A percentile compares a stretch with the other conserved stretches of the same genome.
Conservation (phyloP, 331 rosid species). For the Arachis monticola region DNA sequence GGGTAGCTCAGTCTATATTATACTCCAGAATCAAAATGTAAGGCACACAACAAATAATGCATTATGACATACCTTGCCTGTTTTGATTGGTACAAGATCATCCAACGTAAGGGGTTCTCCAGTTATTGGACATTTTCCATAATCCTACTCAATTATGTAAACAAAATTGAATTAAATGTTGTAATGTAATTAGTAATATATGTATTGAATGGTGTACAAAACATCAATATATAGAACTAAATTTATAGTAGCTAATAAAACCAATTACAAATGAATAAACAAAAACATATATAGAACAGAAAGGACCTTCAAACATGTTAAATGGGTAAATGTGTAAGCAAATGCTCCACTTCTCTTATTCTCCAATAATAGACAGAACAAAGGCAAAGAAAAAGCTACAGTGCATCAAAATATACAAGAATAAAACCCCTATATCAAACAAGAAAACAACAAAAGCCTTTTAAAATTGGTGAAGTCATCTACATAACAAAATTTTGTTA, state of each 20-base stretch:
- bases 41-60: not conserved
- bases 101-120: constrained; percentile 82
- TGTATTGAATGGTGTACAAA: not conserved
- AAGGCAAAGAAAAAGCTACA: not conserved
- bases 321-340: not conserved
- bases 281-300: constrained; percentile 3
- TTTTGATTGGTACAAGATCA: constrained; percentile 81
- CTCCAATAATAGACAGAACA: too few relatives aligned
- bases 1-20: not conserved
- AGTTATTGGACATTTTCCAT: constrained; percentile 93
- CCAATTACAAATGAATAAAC: not conserved
- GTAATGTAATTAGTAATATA: constrained; percentile 25
- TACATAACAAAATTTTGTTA: not conserved
- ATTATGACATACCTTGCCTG: constrained; percentile 78
- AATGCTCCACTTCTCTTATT: not conserved
- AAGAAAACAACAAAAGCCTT: not conserved
- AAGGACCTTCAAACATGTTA: constrained; percentile 12
- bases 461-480: not conserved
- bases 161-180: constrained; percentile 31
- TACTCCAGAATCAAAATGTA: not conserved
- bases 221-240: not conserved
- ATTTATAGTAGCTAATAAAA: not conserved
- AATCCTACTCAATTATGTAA: constrained; percentile 60
- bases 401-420: not conserved
- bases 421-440: not conserved